Conservation (phyloP, 371 early-diverging fungal species). For the Saksenaea oblongispora region DNA sequence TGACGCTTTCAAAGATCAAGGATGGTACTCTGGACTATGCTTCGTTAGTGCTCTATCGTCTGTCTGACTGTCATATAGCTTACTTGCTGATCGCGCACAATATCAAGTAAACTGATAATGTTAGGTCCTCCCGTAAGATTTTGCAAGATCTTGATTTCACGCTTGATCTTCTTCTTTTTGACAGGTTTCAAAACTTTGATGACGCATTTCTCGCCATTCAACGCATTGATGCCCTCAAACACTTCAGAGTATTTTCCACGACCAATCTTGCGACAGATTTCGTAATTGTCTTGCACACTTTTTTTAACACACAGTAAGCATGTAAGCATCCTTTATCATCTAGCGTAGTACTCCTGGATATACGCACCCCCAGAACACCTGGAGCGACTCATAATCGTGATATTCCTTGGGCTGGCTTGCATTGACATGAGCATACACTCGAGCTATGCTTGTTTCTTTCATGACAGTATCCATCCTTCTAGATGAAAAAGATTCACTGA, state of each 20-base stretch:
- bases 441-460: constrained; percentile 54
- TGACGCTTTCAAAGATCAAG: constrained; percentile 96
- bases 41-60: not conserved
- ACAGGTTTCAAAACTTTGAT: constrained; percentile 99
- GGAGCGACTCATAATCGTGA: constrained; percentile 91
- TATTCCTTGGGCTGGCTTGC: constrained; percentile 74
- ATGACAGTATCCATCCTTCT: constrained; percentile 17
- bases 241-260: constrained; percentile 99
- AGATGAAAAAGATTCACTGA: not conserved
- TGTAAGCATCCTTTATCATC: not conserved
- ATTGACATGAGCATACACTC: constrained; percentile 86
- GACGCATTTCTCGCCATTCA: constrained; percentile 83
- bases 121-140: constrained; percentile 96
- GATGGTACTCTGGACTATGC: constrained; percentile 21
- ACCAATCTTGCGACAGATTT: constrained; percentile 96
- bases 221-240: constrained; percentile 95
- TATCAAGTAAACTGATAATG: constrained; percentile 92
- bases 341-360: not conserved
- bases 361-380: constrained; percentile 72
- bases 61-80: not conserved
- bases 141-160: constrained; percentile 99
- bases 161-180: constrained; percentile 99
- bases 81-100: constrained; percentile 96
- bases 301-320: not conserved
- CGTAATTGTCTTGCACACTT: constrained; percentile 94